Conservation (phyloP, 148 eudicot species). For the Cornus kousa region DNA sequence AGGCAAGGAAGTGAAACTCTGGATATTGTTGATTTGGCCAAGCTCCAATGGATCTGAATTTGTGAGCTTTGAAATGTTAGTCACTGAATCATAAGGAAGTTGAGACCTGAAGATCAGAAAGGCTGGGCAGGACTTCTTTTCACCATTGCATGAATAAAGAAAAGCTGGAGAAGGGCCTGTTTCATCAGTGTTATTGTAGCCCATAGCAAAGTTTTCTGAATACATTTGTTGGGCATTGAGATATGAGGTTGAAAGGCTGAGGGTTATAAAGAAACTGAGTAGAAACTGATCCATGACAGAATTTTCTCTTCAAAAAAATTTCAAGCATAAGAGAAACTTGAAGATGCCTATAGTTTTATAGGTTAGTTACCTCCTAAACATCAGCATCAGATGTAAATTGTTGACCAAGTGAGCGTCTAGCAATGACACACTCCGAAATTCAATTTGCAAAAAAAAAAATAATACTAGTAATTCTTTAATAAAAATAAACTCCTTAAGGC, state of each 20-base stretch:
- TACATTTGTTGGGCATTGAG: slow-evolving; percentile 33
- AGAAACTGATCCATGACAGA: slow-evolving; percentile 9
- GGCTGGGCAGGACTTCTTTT: slow-evolving; percentile 47
- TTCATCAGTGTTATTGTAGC: slow-evolving; percentile 29
- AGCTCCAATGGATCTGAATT: slow-evolving; percentile 34
- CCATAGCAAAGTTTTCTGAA: slow-evolving; percentile 24
- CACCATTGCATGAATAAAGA: slow-evolving; percentile 63
- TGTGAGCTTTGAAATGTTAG: slow-evolving; percentile 56
- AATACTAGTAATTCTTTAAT: too few species aligned
- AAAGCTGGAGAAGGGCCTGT: slow-evolving; percentile 40
- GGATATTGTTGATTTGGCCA: slow-evolving; percentile 46
- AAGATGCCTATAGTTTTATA: neutral
- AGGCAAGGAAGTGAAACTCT: slow-evolving; percentile 29
- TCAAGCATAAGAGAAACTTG: neutral
- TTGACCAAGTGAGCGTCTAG: neutral
- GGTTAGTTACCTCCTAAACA: neutral
- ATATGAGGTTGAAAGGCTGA: slow-evolving; percentile 3
- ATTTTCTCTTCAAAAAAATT: neutral
- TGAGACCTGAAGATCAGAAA: slow-evolving; percentile 52
- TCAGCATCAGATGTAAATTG: neutral
- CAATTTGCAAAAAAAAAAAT: too few species aligned
- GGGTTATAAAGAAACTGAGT: slow-evolving; percentile 14
- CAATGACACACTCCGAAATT: too few species aligned
- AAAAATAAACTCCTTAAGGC: too few species aligned
- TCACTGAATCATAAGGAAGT: slow-evolving; percentile 42